Base-by-base conservation (phyloP, 148 eudicot genomes). In the Silene latifolia region DNA sequence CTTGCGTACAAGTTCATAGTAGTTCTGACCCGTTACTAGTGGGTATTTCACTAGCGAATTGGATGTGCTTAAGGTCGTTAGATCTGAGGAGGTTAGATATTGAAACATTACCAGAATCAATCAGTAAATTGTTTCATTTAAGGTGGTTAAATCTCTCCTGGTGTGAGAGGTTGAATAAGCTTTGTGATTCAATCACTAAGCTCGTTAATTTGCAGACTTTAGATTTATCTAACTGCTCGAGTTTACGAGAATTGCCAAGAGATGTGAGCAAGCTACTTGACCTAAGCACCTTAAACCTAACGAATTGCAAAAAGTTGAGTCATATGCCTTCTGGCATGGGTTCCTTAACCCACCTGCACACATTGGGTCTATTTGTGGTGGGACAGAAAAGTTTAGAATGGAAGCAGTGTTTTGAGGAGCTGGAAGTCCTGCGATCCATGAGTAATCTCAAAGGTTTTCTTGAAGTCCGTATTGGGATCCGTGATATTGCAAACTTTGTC, bases 61-160 rank as follows among this genome's bases (percentile, higher is more conserved):
- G 56, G n/a, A 27, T 35, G 13, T 67, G 24, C 71, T 21, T 76
- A 58, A 68, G 79, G 44, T 27, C 73, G 17, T 60, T 76, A 35
- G 79, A 25, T 46, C 44, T 69, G 48, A 68, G 67, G 18, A 10
- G 59, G 58, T 68, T 54, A 15, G 67, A 29, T 39, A 44, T 60
- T 1, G 24, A 39, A 47, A 67, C 6, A 27, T 14, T 71, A 12
- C 74, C 74, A 8, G 59, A 62, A 15, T 56, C 56, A 24, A 63
- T 77, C 8, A 62, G 62, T n/a, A 7, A 58, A n/a, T 5, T 58
- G 23, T 58, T 58, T 6, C 61, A 58, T n/a, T 58, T 58, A n/a
- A n/a, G 61, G 4, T 58, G 3, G 15, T 4, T 58, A 7, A 19
- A 58, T n/a, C 20, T 58, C 7, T 58, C 61, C 4, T 0, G 61